Evolutionary conservation across 1,139 yeast species (phyloP).

Genomic region (Candida sp.): DNA sequence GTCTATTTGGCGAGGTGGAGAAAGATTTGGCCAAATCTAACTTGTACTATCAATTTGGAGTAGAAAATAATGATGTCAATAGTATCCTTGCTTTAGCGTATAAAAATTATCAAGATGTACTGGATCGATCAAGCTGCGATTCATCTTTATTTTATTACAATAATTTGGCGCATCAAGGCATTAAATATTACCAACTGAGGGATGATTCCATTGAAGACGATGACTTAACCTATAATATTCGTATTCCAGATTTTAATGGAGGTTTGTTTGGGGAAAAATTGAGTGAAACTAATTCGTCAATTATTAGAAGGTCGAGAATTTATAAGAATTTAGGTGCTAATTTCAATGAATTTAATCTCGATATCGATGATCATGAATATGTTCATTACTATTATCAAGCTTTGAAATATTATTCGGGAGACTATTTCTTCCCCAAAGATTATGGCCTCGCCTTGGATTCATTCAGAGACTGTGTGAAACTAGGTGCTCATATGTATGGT

Average conservation of each 20-base stretch:
- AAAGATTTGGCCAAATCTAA: slow-evolving; percentile 64
- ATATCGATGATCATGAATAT: slow-evolving; percentile 40
- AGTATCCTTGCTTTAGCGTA: slow-evolving; percentile 78
- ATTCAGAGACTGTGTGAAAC: slow-evolving; percentile 31
- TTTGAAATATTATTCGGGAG: slow-evolving; percentile 47
- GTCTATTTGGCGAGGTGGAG: slow-evolving; percentile 70
- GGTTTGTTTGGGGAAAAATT: slow-evolving; percentile 58
- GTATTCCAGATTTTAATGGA: slow-evolving; percentile 61
- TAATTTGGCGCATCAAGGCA: slow-evolving; percentile 46
- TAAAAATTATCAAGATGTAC: slow-evolving; percentile 59
- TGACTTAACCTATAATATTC: slow-evolving; percentile 43
- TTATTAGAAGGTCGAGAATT: slow-evolving; percentile 18
- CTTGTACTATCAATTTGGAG: slow-evolving; percentile 69
- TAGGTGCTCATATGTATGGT: slow-evolving; percentile 22
- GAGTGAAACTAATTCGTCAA: slow-evolving; percentile 38
- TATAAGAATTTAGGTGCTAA: slow-evolving; percentile 17
- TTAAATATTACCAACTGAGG: slow-evolving; percentile 10
- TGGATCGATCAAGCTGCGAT: slow-evolving; percentile 52
- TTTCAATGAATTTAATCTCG: slow-evolving; percentile 37
- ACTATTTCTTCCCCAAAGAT: slow-evolving; percentile 45
- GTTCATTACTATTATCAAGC: slow-evolving; percentile 45
- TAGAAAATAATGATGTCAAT: slow-evolving; percentile 60
- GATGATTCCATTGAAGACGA: slow-evolving; percentile 22
- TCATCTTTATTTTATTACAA: slow-evolving; percentile 61
- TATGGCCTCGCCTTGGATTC: slow-evolving; percentile 37